These are phyloP conservation scores for Auricularia auricula-judae DNA, from an alignment of 768 basidiomycete genomes.

Conservation along the genomic window DNA sequence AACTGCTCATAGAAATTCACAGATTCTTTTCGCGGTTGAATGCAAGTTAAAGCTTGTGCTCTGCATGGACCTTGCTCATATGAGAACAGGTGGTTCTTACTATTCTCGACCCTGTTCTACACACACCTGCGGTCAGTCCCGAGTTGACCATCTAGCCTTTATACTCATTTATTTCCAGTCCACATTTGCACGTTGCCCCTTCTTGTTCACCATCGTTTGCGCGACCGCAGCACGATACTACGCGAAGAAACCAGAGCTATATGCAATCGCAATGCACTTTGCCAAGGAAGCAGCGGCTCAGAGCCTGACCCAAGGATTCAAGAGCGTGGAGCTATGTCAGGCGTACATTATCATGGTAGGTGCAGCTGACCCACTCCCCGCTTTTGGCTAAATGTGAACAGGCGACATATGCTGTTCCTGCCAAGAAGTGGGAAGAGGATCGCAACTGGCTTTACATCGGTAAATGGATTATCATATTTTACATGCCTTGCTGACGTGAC, in stretches of 20 bases:
- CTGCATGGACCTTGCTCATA: neutral
- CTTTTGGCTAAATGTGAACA: neutral
- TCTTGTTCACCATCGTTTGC: slow-evolving; percentile 86
- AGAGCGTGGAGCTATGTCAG: slow-evolving; percentile 79
- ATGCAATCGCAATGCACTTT: slow-evolving; percentile 82
- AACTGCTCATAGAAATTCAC: slow-evolving; percentile 4
- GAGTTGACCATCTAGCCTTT: slow-evolving; percentile 10
- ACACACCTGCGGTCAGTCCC: slow-evolving; percentile 46
- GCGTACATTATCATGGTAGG: slow-evolving; percentile 71
- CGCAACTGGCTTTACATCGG: slow-evolving; percentile 85
- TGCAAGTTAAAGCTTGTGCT: neutral
- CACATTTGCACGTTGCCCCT: slow-evolving; percentile 77
- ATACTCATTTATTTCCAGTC: slow-evolving; percentile 10
- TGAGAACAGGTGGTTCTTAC: slow-evolving; percentile 47
- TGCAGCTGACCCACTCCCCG: neutral
- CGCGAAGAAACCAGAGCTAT: slow-evolving; percentile 68
- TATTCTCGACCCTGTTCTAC: slow-evolving; percentile 68
- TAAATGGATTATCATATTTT: neutral
- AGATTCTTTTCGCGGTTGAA: slow-evolving; percentile 51
- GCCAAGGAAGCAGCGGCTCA: slow-evolving; percentile 75
- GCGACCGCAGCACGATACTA: slow-evolving; percentile 80
- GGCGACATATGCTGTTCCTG: slow-evolving; percentile 68
- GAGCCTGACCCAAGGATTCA: slow-evolving; percentile 34
- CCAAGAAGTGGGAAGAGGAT: slow-evolving; percentile 81
- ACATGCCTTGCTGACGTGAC: neutral